These are phyloP conservation scores for Aspergillus asperescens DNA, from an alignment of 495 filamentous ascomycete species.

Conservation along the genomic window DNA sequence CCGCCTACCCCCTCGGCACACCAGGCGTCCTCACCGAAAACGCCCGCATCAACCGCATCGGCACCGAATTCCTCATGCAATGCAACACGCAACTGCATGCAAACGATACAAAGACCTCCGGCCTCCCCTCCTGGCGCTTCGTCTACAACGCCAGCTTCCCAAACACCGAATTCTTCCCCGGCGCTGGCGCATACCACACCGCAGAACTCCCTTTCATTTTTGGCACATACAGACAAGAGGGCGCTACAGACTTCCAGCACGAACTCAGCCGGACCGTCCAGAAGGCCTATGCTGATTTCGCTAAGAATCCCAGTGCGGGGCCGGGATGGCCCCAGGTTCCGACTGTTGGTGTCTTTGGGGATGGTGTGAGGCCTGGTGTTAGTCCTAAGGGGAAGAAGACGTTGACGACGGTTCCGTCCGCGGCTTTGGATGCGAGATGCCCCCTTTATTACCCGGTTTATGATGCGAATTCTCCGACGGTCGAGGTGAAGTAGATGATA, in stretches of 20 bases:
- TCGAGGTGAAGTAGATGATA: too few species aligned
- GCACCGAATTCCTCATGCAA: slow-evolving; percentile 23
- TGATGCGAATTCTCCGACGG: slow-evolving; percentile 2
- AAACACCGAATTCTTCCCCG: slow-evolving; percentile 19
- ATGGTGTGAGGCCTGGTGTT: slow-evolving; percentile 13
- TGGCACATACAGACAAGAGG: slow-evolving; percentile 20
- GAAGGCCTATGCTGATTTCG: slow-evolving; percentile 29
- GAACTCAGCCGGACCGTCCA: slow-evolving; percentile 23
- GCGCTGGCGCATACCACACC: slow-evolving; percentile 25
- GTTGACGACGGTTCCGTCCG: slow-evolving; percentile 8
- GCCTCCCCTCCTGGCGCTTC: slow-evolving; percentile 25
- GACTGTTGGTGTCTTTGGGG: slow-evolving; percentile 15
- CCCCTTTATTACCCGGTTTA: slow-evolving; percentile 11
- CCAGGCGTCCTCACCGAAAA: slow-evolving; percentile 16
- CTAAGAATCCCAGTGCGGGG: slow-evolving; percentile 24
- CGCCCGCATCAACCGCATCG: slow-evolving; percentile 20
- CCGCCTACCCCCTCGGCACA: slow-evolving; percentile 5
- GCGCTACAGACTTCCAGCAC: slow-evolving; percentile 20
- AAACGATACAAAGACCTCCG: slow-evolving; percentile 13
- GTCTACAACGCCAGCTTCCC: slow-evolving; percentile 32
- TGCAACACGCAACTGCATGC: slow-evolving; percentile 17
- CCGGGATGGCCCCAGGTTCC: slow-evolving; percentile 21
- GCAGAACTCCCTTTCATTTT: slow-evolving; percentile 28
- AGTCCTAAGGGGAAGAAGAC: slow-evolving; percentile 12
- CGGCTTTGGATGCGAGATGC: slow-evolving; percentile 6